These are phyloP conservation scores for Tetracladium maxilliforme DNA, from an alignment of 2,329 filamentous ascomycete genomes.

Conservation along the genomic window DNA sequence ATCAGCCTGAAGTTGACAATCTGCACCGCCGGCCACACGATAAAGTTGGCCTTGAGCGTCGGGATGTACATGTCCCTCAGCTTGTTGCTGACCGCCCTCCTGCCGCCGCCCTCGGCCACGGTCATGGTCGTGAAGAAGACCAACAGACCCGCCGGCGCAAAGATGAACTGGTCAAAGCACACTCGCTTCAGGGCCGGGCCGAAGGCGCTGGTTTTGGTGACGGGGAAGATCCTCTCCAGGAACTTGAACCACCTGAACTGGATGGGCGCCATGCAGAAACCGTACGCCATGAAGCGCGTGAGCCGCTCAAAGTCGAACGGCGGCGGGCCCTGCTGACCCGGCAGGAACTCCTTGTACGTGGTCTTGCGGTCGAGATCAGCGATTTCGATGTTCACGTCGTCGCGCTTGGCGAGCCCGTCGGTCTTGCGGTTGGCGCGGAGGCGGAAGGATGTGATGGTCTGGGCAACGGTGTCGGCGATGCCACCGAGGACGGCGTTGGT, in stretches of 20 bases:
- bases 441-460: conserved; percentile 76
- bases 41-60: conserved; percentile 87
- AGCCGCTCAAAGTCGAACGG: conserved; percentile 93
- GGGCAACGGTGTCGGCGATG: conserved; percentile 90
- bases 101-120: conserved; percentile 79
- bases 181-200: conserved; percentile 78
- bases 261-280: conserved; percentile 87
- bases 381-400: conserved; percentile 73
- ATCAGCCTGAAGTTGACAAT: conserved; percentile 93
- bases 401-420: conserved; percentile 43
- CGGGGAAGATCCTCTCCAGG: conserved; percentile 67
- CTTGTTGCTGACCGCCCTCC: conserved; percentile 66
- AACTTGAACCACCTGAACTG: conserved; percentile 96
- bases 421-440: conserved; percentile 49
- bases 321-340: conserved; percentile 56
- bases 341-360: conserved; percentile 43
- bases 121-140: conserved; percentile 96
- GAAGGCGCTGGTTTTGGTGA: conserved; percentile 62
- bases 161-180: conserved; percentile 82
- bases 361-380: conserved; percentile 76
- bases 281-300: conserved; percentile 92
- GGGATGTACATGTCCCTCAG: conserved; percentile 88
- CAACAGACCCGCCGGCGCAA: conserved; percentile 65
- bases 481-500: conserved; percentile 93
- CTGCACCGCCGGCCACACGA: conserved; percentile 92